Percentiles rank a stretch among this genome's conserved stretches.
phyloP scores from a whole-genome alignment of 2,329 filamentous ascomycete species.

The Ceratocystis destructans region DNA sequence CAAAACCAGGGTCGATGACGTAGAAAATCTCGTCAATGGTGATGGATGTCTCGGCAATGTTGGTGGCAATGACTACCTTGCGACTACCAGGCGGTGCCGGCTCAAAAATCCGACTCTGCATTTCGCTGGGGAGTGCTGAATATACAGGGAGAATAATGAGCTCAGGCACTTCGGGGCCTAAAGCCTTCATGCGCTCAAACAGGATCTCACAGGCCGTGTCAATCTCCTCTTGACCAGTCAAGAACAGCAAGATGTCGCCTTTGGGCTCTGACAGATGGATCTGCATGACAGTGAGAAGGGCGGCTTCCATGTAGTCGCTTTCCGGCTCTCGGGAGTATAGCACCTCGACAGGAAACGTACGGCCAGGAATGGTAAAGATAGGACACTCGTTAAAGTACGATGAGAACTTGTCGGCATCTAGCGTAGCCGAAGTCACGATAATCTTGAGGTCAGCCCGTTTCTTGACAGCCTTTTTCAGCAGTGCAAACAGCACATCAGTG shows the following conservation, averaged over 20 bases:
- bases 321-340: slow-evolving; percentile 93
- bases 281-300: slow-evolving; percentile 94
- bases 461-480: slow-evolving; percentile 87
- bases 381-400: slow-evolving; percentile 92
- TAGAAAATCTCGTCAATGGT: slow-evolving; percentile 98
- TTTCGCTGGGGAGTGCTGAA: slow-evolving; percentile 79
- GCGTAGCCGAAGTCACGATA: slow-evolving; percentile 90
- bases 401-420: slow-evolving; percentile 96
- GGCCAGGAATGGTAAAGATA: slow-evolving; percentile 90
- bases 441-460: slow-evolving; percentile 77
- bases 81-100: slow-evolving; percentile 72
- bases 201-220: slow-evolving; percentile 88
- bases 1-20: slow-evolving; percentile 91
- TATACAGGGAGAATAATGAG: slow-evolving; percentile 93
- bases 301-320: slow-evolving; percentile 86
- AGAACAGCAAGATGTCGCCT: slow-evolving; percentile 90
- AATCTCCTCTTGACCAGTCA: slow-evolving; percentile 96
- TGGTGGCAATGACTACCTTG: slow-evolving; percentile 95
- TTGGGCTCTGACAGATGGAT: slow-evolving; percentile 87
- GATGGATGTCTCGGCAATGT: slow-evolving; percentile 95
- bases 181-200: slow-evolving; percentile 87
- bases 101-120: slow-evolving; percentile 89
- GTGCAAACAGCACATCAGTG: slow-evolving; percentile 85
- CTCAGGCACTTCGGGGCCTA: slow-evolving; percentile 82
- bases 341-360: slow-evolving; percentile 90